Base-by-base conservation (phyloP, 805 yeast species). In the Pichia cabralensis region DNA sequence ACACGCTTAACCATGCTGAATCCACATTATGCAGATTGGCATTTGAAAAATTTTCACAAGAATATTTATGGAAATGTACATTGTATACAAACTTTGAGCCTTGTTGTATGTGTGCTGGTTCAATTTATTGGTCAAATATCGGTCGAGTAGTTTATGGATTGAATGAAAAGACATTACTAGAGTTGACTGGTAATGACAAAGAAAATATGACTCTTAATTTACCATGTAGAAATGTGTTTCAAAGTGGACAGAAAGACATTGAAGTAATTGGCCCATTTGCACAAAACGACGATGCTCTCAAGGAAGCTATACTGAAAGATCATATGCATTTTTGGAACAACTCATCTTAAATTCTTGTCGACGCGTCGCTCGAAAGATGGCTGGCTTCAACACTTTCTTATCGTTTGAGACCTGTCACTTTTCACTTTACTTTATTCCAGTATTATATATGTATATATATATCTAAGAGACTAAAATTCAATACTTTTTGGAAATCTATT, bases 21-120 rank as follows among this genome's bases (percentile, higher is more conserved):
- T 27, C 44, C 15, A 49, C 53, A 10, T 33, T 52, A 8, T 48
- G 54, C 22, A 32, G 50, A 21, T 20, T 31, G 5, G 53, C 54
- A 8, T 48, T 41, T 32, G 44, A 34, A 10, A 33, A 30, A 30
- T 47, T 33, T 25, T 21, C 48, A 8, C 47, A 49, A 7, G 52
- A 41, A 2, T 48, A 28, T 30, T 40, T 53, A 2, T 53, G 56
- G 56, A 22, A 38, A 25, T 53, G 58, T 34, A 49, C 56, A 4
- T 38, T 53, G 13, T 52, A 50, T 31, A 50, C 58, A 8, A 53
- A 45, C 29, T 52, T 53, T 30, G 58, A 53, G 40, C 56, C 58
- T 4, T 53, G 58, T 31, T 40, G 43, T 16, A 53, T 53, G 56
- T 52, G 58, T 36, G 43, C 52, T 10, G 58, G 56, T 3, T 43